Evolutionary conservation across 208 protist species (phyloP).

Genomic region (Plasmodiophora brassicae): DNA sequence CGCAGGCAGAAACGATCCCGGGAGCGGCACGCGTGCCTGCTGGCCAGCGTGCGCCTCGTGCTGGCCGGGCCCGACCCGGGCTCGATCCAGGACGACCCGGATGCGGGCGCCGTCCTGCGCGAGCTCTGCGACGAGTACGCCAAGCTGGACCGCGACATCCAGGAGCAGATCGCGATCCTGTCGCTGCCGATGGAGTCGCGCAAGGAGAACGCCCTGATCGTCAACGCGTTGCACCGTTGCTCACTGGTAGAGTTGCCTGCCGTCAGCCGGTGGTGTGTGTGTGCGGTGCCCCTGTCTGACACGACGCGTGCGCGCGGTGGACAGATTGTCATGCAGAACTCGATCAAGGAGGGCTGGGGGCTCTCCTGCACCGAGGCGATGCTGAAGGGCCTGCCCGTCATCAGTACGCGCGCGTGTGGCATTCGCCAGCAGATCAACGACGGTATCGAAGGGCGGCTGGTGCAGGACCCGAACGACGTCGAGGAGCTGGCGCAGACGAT

Average conservation of each 20-base stretch:
- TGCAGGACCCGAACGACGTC: neutral
- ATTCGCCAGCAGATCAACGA: slow-evolving; percentile 2
- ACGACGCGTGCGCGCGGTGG: neutral
- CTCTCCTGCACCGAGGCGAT: slow-evolving; percentile 14
- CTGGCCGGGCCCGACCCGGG: neutral
- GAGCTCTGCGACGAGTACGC: neutral
- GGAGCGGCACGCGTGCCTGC: neutral
- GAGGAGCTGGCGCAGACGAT: neutral
- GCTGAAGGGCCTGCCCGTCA: neutral
- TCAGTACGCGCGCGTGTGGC: neutral
- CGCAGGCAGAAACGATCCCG: neutral
- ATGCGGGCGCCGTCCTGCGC: neutral
- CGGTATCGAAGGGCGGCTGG: neutral
- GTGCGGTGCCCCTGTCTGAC: neutral
- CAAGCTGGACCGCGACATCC: neutral
- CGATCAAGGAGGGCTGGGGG: neutral
- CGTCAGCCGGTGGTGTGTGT: neutral
- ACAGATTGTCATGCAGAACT: slow-evolving; percentile 9
- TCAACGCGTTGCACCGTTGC: neutral
- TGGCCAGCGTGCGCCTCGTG: neutral
- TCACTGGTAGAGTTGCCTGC: neutral
- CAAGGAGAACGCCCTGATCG: neutral
- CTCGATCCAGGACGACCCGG: slow-evolving; percentile 15
- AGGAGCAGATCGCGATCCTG: neutral
- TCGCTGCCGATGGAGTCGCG: neutral